Base-by-base conservation (phyloP, 805 yeast genomes). In the Sporopachydermia quercuum region DNA sequence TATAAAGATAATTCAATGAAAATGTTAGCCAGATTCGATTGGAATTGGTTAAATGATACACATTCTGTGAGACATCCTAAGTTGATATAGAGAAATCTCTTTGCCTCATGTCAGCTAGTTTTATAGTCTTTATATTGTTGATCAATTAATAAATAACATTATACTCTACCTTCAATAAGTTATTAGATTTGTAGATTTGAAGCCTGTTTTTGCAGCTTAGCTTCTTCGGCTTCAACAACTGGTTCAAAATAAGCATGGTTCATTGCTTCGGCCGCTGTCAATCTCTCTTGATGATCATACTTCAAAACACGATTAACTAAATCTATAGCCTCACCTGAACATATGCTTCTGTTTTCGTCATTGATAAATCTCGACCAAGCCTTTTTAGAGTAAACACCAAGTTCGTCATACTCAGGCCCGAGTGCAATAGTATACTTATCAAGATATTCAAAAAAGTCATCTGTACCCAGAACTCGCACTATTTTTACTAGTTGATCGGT, bases 401-500 rank as follows among this genome's bases (percentile, higher is more conserved):
- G 61, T 45, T 75, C 80, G 57, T 85, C 93, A 56, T 81, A 83
- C 52, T 86, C 94, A 23, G 73, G 71, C 38, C 83, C 77, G 46
- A 86, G 67, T 37, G 67, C 66, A 46, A 86, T 68, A 34, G 71
- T 72, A 57, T 85, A 86, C 55, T 78, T 81, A 39, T 66, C 60
- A 47, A 80, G 64, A 56, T 84, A 85, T 38, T 60, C 61, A 52
- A 74, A 62, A 40, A 86, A 65, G 47, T 76, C 87, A 43, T 78
- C 80, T 1, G 94, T 80, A 15, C 96, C 96, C 49, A 86, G 66
- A 1, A 86, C 91, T 44, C 83, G 71, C 11, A 86, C 94, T 45
- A 86, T 85, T 57, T 84, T 87, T 16, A 86, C 94, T 51, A 86
- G 63, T 61, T 86, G 96, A 61, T 86, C 95, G 34, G 86, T 82